A percentile compares a stretch with the other conserved stretches of the same genome.
Conservation (phyloP, 1,284 basidiomycete species). For the Kwoniella shivajii region DNA sequence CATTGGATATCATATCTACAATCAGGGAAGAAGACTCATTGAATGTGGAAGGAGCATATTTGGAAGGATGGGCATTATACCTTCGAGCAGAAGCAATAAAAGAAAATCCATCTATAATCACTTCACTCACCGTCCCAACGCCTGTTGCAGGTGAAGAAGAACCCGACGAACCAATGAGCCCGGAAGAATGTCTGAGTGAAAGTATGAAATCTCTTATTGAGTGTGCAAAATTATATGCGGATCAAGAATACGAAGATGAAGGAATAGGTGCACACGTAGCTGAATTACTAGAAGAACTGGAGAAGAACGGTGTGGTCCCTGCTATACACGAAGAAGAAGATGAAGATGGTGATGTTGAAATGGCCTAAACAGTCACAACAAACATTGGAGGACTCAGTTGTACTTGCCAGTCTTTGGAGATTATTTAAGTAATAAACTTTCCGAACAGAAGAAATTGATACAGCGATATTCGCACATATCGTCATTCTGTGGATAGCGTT, state of each 20-base stretch:
- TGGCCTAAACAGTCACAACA: constrained; percentile 67
- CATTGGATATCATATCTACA: constrained; percentile 74
- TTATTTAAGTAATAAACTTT: no score
- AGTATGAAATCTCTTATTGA: constrained; percentile 79
- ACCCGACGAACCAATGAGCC: constrained; percentile 61
- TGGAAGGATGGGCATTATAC: constrained; percentile 94
- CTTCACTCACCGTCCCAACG: not conserved
- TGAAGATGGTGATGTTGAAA: constrained; percentile 61
- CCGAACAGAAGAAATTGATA: no score
- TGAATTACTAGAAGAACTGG: constrained; percentile 72
- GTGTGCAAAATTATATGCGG: constrained; percentile 72
- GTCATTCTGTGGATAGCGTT: no score
- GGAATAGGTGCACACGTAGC: constrained; percentile 76
- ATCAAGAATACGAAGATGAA: constrained; percentile 72
- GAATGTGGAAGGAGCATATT: constrained; percentile 88
- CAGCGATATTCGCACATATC: no score
- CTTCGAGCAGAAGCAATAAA: constrained; percentile 56
- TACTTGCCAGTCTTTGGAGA: no score
- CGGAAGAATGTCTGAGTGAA: constrained; percentile 79
- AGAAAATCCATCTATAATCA: constrained; percentile 28
- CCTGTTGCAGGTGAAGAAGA: constrained; percentile 48
- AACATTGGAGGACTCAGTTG: no score
- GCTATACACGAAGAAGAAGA: constrained; percentile 60
- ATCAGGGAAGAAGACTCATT: constrained; percentile 82
- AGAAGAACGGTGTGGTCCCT: constrained; percentile 68